Evolutionary conservation across 176 grass and related monocot species (phyloP), one percentile per base, ranked within the genome.

Genomic region (Neostapfia colusana): DNA sequence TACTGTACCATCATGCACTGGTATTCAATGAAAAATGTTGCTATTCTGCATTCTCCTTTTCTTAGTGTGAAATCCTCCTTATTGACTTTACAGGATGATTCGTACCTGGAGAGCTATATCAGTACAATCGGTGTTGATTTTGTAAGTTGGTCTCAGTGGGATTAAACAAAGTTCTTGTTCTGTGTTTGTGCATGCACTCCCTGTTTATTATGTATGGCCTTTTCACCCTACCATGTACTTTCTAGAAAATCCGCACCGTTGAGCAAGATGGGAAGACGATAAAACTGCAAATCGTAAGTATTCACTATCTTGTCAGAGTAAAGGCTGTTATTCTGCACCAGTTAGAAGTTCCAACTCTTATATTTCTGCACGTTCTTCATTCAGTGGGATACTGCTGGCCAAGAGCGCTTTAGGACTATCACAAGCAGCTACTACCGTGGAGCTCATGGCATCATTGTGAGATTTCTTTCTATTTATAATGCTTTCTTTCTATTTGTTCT

Each of bases 251-350:
- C 39, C 91, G 87, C 17, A 93, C 91, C 0, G 81, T 93, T 15
- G 87, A 93, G 74, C 91, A 90, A 84, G 91, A 93, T 87, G 91
- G 78, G 78, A 93, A 93, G 82, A 93, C 91, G 6, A 93, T 93
- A 82, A 93, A 93, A 50, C 87, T 93, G 48, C 91, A 93, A 82
- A 90, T 93, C 37, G 91, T 93, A 82, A 87, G 87, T 84, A 45
- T n/a, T n/a, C n/a, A n/a, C n/a, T n/a, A n/a, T 70, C 10, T 13
- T 2, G 2, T 67, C 63, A 10, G 58, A 63, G 24, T 56, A 16
- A 56, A 63, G 48, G 40, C 3, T 62, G 5, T 77, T 63, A 77
- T 17, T 67, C 10, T 2, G 31, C 66, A 15, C 10, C 18, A 24
- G 14, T 67, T 42, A 15, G 17, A 79, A 79, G 40, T 11, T 74